These are phyloP conservation scores for Oryza meyeriana DNA, from an alignment of 176 grass and related monocot species.

Conservation along the genomic window DNA sequence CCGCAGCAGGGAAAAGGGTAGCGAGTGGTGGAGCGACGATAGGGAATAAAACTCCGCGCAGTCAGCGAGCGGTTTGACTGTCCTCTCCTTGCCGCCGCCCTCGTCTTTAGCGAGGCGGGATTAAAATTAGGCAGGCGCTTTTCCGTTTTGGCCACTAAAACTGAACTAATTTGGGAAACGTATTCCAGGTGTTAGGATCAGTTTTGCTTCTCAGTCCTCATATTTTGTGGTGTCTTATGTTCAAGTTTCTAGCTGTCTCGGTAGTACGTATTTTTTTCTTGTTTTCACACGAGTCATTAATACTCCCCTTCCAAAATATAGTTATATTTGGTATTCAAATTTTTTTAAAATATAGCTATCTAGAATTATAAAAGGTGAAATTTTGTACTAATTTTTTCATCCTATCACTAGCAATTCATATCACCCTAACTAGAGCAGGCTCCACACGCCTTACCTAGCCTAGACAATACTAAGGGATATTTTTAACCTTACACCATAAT, in stretches of 20 bases:
- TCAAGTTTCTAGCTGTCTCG: background rate
- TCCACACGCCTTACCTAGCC: too few relatives aligned
- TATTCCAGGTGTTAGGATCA: background rate
- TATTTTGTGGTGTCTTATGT: fast-evolving
- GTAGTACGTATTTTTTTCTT: too few relatives aligned
- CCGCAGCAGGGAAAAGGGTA: constrained; percentile 19
- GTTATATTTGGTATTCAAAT: too few relatives aligned
- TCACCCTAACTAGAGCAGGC: too few relatives aligned
- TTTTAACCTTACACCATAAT: too few relatives aligned
- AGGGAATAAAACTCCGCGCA: constrained; percentile 60
- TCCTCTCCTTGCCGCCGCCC: constrained; percentile 48
- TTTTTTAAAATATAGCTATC: too few relatives aligned
- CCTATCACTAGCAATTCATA: too few relatives aligned
- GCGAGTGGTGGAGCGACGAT: constrained; percentile 56
- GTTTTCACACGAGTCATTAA: too few relatives aligned
- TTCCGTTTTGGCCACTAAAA: background rate
- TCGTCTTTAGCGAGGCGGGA: constrained; percentile 42
- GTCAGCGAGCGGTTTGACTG: constrained; percentile 90
- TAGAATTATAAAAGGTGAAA: too few relatives aligned
- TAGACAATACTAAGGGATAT: too few relatives aligned
- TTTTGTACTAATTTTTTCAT: too few relatives aligned
- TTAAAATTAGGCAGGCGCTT: constrained; percentile 37
- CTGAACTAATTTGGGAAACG: background rate
- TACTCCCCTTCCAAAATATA: too few relatives aligned
- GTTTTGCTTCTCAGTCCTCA: background rate